Evolutionary conservation across 2,329 filamentous ascomycete genomes (phyloP), one percentile per base, ranked within the genome.

Genomic region (Aspergillus quadricinctus): DNA sequence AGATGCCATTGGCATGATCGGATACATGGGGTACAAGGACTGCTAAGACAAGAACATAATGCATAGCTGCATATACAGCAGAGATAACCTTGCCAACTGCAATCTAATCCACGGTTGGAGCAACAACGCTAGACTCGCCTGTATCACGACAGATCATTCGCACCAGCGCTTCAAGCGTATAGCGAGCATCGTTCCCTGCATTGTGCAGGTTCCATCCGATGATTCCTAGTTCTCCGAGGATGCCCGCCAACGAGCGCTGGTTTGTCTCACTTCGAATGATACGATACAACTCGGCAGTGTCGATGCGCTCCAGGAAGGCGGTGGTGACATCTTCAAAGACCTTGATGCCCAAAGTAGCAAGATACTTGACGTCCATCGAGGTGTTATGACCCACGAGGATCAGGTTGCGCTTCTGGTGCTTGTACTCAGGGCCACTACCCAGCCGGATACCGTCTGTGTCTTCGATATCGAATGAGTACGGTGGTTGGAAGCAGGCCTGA

Each of bases 171-270:
- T 87, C 85, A 60, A 96, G 74, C 0, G 90, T 93, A 69, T 88
- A 94, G 1, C 86, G 82, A 0, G 92, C 91, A 69, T 96, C 92
- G 62, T 96, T 96, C 1, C 92, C 83, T 0, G 87, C 92, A 67
- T 96, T 96, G 72, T 96, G 92, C n/a, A 93, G 78, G 63, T 88
- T 80, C 72, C 78, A 83, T 45, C 79, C 83, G 0, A 75, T 65
- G 8, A 95, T 82, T 2, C 81, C 82, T 28, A 96, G 77, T 5
- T 87, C 80, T 5, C 72, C 66, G 25, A 96, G 81, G 14, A 95
- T 79, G 5, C 64, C 75, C 0, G 75, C 76, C 1, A 97, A 80
- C 1, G 81, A 82, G 14, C 81, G 80, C 3, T 78, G 69, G 2
- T 88, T 77, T 0, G 68, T 64, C 23, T 82, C 79, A 14, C 80